These are phyloP conservation scores for Crucihimalaya himalaica DNA, from an alignment of 345 rosid species.

Conservation along the genomic window DNA sequence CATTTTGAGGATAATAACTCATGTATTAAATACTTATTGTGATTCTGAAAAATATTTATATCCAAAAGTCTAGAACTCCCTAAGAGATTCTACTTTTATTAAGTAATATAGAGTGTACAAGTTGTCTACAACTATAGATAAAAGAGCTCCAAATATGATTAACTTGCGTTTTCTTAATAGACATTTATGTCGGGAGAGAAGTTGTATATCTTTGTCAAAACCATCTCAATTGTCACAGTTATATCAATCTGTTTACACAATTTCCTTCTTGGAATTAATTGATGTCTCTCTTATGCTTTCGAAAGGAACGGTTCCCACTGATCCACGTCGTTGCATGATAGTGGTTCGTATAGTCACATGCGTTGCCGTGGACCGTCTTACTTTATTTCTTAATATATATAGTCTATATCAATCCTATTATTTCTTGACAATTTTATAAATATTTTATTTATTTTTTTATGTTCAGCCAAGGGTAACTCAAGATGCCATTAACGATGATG, in stretches of 20 bases:
- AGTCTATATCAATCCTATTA: constrained; percentile 24
- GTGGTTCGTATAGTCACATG: constrained; percentile 41
- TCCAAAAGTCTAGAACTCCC: neutral
- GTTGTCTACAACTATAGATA: constrained; percentile 29
- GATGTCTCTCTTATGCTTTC: constrained; percentile 20
- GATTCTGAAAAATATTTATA: neutral
- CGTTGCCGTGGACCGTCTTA: constrained; percentile 28
- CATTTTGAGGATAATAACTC: no score
- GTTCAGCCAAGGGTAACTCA: neutral
- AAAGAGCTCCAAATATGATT: constrained; percentile 1
- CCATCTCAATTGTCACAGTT: constrained; percentile 32
- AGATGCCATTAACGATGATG: constrained; percentile 36
- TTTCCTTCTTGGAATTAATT: neutral
- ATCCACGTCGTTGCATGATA: constrained; percentile 41
- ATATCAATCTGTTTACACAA: constrained; percentile 9
- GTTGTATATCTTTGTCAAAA: constrained; percentile 40
- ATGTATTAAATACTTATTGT: no score
- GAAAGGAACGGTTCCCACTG: constrained; percentile 26
- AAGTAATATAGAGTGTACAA: constrained; percentile 34
- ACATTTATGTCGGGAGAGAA: constrained; percentile 31
- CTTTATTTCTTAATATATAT: constrained; percentile 22
- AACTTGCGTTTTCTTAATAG: constrained; percentile 25
- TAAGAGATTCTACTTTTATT: neutral
- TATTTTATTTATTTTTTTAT: neutral
- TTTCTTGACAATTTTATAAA: constrained; percentile 7